A percentile compares a stretch with the other conserved stretches of the same genome.
Evolutionary conservation across 2,329 filamentous ascomycete genomes (phyloP).

Genomic region (Huntiella abstrusa): DNA sequence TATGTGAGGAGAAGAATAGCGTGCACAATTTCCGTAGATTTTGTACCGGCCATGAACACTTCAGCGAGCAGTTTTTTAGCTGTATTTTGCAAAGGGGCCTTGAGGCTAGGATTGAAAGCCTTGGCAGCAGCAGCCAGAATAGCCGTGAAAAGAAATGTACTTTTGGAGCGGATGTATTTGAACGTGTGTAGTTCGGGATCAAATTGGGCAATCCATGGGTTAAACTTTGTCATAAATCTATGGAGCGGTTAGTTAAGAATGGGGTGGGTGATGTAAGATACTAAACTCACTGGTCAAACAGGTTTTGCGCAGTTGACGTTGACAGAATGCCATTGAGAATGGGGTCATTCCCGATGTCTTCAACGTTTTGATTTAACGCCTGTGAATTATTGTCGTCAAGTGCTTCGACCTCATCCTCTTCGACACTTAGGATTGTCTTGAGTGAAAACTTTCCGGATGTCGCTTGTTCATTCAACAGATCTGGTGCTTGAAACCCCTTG

Average conservation of each 20-base stretch:
- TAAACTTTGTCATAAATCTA: constrained; percentile 22
- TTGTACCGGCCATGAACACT: constrained; percentile 18
- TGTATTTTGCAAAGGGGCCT: constrained; percentile 12
- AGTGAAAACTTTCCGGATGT: constrained; percentile 19
- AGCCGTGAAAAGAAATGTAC: constrained; percentile 20
- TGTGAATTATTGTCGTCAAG: not conserved
- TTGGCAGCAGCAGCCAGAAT: constrained; percentile 20
- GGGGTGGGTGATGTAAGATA: not conserved
- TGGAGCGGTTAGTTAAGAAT: not conserved
- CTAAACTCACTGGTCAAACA: constrained; percentile 5
- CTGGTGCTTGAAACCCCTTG: constrained; percentile 17
- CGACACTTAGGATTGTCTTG: constrained; percentile 16
- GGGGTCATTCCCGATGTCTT: constrained; percentile 5
- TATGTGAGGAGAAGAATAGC: constrained; percentile 22
- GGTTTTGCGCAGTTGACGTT: not conserved
- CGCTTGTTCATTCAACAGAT: constrained; percentile 19
- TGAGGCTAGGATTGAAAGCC: constrained; percentile 19
- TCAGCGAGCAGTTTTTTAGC: constrained; percentile 17
- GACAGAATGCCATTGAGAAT: not conserved
- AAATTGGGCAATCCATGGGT: constrained; percentile 23
- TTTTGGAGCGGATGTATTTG: constrained; percentile 18
- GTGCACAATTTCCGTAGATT: constrained; percentile 22
- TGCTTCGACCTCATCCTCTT: constrained; percentile 5
- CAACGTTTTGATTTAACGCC: not conserved
- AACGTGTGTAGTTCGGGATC: constrained; percentile 22